These are phyloP conservation scores for Chaetomium olivaceum DNA, from an alignment of 2,329 filamentous ascomycete genomes.

Conservation along the genomic window DNA sequence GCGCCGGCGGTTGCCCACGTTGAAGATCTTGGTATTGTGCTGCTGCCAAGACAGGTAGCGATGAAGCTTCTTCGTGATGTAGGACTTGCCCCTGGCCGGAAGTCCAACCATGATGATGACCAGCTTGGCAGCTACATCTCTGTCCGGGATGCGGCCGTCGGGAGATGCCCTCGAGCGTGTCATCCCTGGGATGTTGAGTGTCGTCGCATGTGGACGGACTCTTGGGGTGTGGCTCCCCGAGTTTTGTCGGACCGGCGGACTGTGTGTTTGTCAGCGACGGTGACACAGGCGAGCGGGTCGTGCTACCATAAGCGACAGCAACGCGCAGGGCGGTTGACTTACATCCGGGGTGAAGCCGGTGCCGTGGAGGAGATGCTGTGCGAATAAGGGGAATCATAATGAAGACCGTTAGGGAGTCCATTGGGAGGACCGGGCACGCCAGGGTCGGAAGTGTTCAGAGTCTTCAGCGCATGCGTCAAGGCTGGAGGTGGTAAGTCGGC, in stretches of 20 bases:
- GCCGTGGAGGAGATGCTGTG: conserved; percentile 61
- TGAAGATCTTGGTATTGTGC: conserved; percentile 94
- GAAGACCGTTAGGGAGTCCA: conserved; percentile 37
- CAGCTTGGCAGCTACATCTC: conserved; percentile 93
- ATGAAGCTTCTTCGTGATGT: conserved; percentile 97
- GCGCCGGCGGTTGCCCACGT: conserved; percentile 88
- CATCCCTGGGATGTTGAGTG: conserved; percentile 93
- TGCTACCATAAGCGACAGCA: not conserved
- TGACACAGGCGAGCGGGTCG: not conserved
- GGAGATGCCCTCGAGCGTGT: conserved; percentile 94
- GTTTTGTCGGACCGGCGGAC: conserved; percentile 68
- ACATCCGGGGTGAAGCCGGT: conserved; percentile 60
- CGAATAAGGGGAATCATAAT: conserved; percentile 56
- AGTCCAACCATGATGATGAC: conserved; percentile 98
- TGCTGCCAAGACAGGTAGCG: conserved; percentile 97
- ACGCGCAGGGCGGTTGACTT: conserved; percentile 36
- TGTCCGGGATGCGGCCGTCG: conserved; percentile 87
- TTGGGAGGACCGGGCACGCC: conserved; percentile 34
- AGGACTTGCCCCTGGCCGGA: conserved; percentile 93
- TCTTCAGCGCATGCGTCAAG: conserved; percentile 39
- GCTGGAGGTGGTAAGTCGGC: conserved; percentile 29
- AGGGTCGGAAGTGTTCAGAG: conserved; percentile 45
- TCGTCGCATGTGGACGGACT: conserved; percentile 81
- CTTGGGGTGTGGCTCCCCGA: conserved; percentile 77
- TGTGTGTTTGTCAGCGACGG: conserved; percentile 38